Evolutionary conservation across 331 rosid genomes (phyloP).

Genomic region (Cucumis variabilis): DNA sequence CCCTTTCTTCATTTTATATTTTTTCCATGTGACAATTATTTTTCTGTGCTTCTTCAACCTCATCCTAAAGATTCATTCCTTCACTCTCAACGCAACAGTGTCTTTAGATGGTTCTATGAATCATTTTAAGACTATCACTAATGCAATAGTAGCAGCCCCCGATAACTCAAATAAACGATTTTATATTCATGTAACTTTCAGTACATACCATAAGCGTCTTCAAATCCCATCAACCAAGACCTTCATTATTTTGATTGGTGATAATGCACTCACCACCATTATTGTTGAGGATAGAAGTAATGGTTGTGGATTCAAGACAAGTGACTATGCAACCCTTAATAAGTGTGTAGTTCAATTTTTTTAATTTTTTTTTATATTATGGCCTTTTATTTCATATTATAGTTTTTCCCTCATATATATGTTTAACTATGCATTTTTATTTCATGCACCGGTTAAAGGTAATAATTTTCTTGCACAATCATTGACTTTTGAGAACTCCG

Average conservation of each 20-base stretch:
- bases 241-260: background rate
- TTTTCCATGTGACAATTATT: no score
- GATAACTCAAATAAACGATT: background rate
- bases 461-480: background rate
- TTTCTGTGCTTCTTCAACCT: no score
- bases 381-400: no score
- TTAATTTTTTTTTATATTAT: background rate
- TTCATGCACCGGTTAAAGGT: background rate
- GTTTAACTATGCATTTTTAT: no score
- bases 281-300: background rate
- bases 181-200: background rate
- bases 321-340: background rate
- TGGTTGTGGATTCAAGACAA: background rate
- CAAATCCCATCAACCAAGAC: no score
- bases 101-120: no score
- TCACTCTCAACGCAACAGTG: background rate
- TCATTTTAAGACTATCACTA: background rate
- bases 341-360: background rate
- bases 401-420: no score
- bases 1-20: no score
- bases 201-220: background rate
- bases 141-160: background rate
- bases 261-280: background rate
- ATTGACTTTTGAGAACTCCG: no score
- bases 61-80: rapidly evolving